Base-by-base conservation (phyloP, 805 yeast genomes). In the Candida mattraensis region DNA sequence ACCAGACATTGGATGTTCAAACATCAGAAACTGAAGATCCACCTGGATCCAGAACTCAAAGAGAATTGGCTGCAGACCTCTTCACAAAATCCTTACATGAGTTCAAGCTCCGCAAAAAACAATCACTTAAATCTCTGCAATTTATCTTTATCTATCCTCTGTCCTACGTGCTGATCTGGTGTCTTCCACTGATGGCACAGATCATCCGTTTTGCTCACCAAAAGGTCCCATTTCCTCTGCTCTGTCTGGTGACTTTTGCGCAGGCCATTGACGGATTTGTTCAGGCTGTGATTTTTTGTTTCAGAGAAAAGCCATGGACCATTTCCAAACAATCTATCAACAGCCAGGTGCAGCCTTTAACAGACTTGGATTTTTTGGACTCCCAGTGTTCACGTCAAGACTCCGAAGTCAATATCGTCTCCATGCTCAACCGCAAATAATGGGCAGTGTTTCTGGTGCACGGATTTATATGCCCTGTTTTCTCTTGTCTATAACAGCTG, bases 241-340 rank as follows among this genome's bases (percentile, higher is more conserved):
- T 44, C 3, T 35, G 43, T 7, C 21, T 38, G 15, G 39, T 38
- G 9, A 28, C 42, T 2, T 39, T 44, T 24, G 37, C 37, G 30
- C 48, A 45, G 30, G 51, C 52, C 5, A 35, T 44, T 9, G 52
- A 47, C 29, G 54, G 52, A 5, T 21, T 38, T 10, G 26, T 48
- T n/a, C 54, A 48, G 19, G 38, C 42, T 1, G 7, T 42, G 11
- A 39, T 50, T 6, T 48, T 50, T 33, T 44, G 44, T 6, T 39
- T 36, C 19, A 27, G 48, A 25, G 52, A 50, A 35, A 39, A 25
- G 17, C 54, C 54, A n/a, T 50, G 54, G 54, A 38, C 36, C 14
- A 32, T 33, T n/a, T 33, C 28, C 25, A 38, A 24, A 14, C 22
- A 20, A 5, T 16, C 24, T 12, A 7, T 23, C 11, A 14, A 14